phyloP scores from a whole-genome alignment of 169 alveolate species.

The Plasmodium coatneyi region DNA sequence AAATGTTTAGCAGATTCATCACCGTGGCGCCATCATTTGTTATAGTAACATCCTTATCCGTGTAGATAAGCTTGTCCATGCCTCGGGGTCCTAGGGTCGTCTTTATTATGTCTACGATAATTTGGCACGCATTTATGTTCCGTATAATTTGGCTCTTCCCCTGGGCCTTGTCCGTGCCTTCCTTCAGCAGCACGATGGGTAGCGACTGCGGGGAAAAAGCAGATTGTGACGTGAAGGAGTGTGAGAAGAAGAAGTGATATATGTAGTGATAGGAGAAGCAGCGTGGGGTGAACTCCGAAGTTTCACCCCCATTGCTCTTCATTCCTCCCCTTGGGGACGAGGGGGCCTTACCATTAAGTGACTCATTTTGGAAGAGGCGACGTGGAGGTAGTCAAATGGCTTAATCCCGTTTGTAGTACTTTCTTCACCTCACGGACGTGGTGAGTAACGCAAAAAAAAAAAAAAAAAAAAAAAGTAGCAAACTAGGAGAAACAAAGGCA shows the following conservation, averaged over 20 bases:
- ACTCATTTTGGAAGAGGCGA: slow-evolving; percentile 77
- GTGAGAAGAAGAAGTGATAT: neutral
- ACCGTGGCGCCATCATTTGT: slow-evolving; percentile 99
- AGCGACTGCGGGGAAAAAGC: slow-evolving; percentile 78
- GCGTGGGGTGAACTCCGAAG: neutral
- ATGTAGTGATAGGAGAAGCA: too few relatives aligned
- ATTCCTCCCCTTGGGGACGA: neutral
- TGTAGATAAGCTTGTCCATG: slow-evolving; percentile 97
- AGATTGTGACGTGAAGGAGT: neutral
- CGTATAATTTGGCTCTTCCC: slow-evolving; percentile 96
- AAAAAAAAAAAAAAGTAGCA: neutral
- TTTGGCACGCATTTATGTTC: slow-evolving; percentile 96
- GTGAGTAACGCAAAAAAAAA: neutral
- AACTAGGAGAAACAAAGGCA: neutral
- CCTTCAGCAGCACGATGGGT: slow-evolving; percentile 95
- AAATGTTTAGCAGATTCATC: slow-evolving; percentile 92
- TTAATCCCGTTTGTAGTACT: neutral
- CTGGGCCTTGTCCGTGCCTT: slow-evolving; percentile 97
- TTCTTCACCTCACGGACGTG: neutral
- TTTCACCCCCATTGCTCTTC: neutral
- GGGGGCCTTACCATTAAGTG: slow-evolving; percentile 80
- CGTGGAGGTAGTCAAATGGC: neutral
- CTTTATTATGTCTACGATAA: slow-evolving; percentile 93
- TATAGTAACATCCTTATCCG: slow-evolving; percentile 91
- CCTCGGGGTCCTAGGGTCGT: slow-evolving; percentile 99